Evolutionary conservation across 148 eudicot genomes (phyloP).

Genomic region (Camellia sinensis): DNA sequence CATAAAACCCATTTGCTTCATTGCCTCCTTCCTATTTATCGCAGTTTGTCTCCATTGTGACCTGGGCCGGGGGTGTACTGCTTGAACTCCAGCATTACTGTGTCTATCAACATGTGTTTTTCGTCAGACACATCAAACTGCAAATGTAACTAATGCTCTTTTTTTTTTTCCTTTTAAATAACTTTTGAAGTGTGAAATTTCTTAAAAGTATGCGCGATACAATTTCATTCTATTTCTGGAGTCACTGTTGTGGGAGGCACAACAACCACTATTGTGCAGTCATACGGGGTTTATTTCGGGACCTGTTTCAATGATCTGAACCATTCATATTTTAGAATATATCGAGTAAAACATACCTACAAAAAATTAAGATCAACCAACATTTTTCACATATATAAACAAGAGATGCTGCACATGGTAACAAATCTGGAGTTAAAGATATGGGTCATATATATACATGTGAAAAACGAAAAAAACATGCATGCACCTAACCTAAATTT

Average conservation of each 20-base stretch:
- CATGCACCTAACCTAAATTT: neutral
- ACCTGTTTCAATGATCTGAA: too few relatives aligned
- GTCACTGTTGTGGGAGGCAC: too few relatives aligned
- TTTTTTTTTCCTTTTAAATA: too few relatives aligned
- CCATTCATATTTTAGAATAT: too few relatives aligned
- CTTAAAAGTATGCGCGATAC: too few relatives aligned
- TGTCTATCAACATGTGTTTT: conserved; percentile 37
- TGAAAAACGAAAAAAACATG: neutral
- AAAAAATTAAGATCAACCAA: too few relatives aligned
- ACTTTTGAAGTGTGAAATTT: too few relatives aligned
- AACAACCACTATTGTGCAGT: too few relatives aligned
- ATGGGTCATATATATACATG: neutral
- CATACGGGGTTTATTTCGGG: too few relatives aligned
- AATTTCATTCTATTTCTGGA: too few relatives aligned
- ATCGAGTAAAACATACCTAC: too few relatives aligned
- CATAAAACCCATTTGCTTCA: conserved; percentile 72
- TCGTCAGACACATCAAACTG: neutral
- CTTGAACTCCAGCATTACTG: conserved; percentile 73
- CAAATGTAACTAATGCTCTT: neutral
- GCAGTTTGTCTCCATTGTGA: conserved; percentile 70
- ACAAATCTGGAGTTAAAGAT: neutral
- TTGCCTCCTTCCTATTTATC: conserved; percentile 64
- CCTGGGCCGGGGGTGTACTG: conserved; percentile 59
- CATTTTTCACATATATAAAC: too few relatives aligned
- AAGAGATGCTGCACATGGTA: neutral